A percentile compares a stretch with the other conserved stretches of the same genome.
These are phyloP conservation scores for Hirschfeldia incana DNA, from an alignment of 345 rosid species.

Conservation along the genomic window DNA sequence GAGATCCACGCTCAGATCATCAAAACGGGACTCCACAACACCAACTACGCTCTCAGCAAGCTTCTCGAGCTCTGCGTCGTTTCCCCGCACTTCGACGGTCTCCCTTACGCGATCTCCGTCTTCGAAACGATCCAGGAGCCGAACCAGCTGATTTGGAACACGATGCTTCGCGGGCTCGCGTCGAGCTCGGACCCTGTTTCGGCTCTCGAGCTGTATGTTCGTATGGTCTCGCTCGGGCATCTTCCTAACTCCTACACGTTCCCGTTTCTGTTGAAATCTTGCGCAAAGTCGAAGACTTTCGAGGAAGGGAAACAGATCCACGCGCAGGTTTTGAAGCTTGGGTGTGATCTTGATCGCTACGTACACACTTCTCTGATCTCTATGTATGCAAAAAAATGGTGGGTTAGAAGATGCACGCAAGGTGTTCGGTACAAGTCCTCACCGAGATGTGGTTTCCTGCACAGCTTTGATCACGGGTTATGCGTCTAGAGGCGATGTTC, in stretches of 20 bases:
- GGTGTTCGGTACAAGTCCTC: constrained; percentile 54
- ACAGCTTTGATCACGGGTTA: constrained; percentile 63
- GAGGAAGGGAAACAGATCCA: constrained; percentile 63
- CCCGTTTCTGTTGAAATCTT: constrained; percentile 67
- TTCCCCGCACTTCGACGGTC: constrained; percentile 56
- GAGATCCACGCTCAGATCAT: constrained; percentile 61
- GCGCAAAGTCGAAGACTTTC: constrained; percentile 43
- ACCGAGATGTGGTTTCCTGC: constrained; percentile 59
- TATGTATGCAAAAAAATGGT: constrained; percentile 52
- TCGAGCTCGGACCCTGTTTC: constrained; percentile 46
- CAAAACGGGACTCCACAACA: constrained; percentile 72
- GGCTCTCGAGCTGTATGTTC: constrained; percentile 47
- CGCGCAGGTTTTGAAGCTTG: constrained; percentile 56
- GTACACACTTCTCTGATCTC: constrained; percentile 66
- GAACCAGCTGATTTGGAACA: constrained; percentile 64
- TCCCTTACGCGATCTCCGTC: constrained; percentile 53
- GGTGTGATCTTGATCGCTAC: constrained; percentile 53
- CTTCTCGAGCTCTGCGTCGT: constrained; percentile 60
- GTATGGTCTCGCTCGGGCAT: constrained; percentile 53
- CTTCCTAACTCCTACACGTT: constrained; percentile 56
- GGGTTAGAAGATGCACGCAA: constrained; percentile 40
- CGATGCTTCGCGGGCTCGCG: constrained; percentile 56
- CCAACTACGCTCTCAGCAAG: constrained; percentile 72
- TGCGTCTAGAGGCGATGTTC: constrained; percentile 40
- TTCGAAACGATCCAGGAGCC: constrained; percentile 60